Base-by-base conservation (phyloP, 495 filamentous ascomycete species). In the Articulospora tetracladia region DNA sequence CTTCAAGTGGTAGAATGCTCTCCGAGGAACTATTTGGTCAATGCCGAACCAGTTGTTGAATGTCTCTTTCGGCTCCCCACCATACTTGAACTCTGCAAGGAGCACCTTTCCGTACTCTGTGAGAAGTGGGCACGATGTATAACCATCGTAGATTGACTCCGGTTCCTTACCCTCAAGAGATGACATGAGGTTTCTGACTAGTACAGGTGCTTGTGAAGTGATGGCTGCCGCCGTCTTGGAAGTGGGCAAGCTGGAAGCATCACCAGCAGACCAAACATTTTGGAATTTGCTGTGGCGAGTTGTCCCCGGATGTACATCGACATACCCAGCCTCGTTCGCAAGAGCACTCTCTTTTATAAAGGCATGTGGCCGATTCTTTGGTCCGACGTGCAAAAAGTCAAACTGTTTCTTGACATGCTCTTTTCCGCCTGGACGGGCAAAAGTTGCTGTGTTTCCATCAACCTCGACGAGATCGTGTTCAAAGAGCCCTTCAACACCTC, bases 51-150 rank as follows among this genome's bases (percentile, higher is more conserved):
- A 76, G 17, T 71, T 62, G 20, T 68, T 75, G 63, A 89, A 89
- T 0, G 86, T 87, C 78, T 89, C 86, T 74, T 88, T 86, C 3
- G 86, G 86, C 61, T 76, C 79, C 12, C 83, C 84, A n/a, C 80
- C 86, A 58, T 89, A 89, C 78, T 85, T 88, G 75, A 89, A 89
- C 73, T 89, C 86, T 17, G 83, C 84, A 41, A 89, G 77, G 49
- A 89, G 75, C 15, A 89, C 83, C 73, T 89, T 86, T 55, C 79
- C 79, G 61, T 88, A 84, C 61, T 85, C 79, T 0, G 83, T 86
- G 63, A 82, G 51, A n/a, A 89, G 76, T 24, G 86, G 86, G 71
- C 86, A 89, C 1, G 84, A 87, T 0, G 86, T 84, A 69, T 89
- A 89, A 8, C 86, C 86, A 57, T 89, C 86, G 57, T 89, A 89